Evolutionary conservation across 164 flowering plant genomes (phyloP).

Genomic region (Sedum album): DNA sequence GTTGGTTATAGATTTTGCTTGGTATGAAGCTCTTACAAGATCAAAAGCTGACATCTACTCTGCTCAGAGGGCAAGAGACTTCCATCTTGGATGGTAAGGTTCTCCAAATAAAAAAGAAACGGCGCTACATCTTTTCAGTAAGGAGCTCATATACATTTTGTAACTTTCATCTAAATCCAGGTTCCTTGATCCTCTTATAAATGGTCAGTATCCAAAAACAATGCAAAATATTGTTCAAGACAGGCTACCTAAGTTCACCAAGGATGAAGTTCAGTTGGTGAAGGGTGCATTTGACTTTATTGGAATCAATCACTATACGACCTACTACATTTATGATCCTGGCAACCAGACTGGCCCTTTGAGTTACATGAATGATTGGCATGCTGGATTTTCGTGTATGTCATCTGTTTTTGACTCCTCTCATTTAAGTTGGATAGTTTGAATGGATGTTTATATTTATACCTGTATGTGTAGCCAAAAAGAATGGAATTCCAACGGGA

Average conservation of each 20-base stretch:
- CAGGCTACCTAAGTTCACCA: constrained; percentile 35
- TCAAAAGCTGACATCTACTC: constrained; percentile 24
- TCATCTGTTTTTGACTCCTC: too few relatives aligned
- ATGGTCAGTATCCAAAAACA: constrained; percentile 29
- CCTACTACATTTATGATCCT: constrained; percentile 21
- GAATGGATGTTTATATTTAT: background rate
- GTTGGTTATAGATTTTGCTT: constrained; percentile 26
- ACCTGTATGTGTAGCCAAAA: background rate
- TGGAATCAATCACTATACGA: constrained; percentile 35
- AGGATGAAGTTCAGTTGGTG: constrained; percentile 23
- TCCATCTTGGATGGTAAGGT: constrained; percentile 35
- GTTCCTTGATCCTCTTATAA: constrained; percentile 31
- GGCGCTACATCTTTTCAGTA: background rate
- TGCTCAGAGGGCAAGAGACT: constrained; percentile 38
- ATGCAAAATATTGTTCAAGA: constrained; percentile 19
- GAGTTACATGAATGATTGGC: constrained; percentile 16
- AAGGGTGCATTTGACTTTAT: constrained; percentile 35
- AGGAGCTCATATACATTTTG: constrained; percentile 31
- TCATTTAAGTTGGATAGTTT: background rate
- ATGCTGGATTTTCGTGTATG: constrained; percentile 15
- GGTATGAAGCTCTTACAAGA: constrained; percentile 35
- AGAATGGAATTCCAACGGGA: background rate
- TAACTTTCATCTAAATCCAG: constrained; percentile 34
- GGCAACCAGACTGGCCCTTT: background rate
- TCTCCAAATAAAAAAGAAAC: background rate